phyloP scores from a whole-genome alignment of 768 basidiomycete species.

The Kwoniella sp. region DNA sequence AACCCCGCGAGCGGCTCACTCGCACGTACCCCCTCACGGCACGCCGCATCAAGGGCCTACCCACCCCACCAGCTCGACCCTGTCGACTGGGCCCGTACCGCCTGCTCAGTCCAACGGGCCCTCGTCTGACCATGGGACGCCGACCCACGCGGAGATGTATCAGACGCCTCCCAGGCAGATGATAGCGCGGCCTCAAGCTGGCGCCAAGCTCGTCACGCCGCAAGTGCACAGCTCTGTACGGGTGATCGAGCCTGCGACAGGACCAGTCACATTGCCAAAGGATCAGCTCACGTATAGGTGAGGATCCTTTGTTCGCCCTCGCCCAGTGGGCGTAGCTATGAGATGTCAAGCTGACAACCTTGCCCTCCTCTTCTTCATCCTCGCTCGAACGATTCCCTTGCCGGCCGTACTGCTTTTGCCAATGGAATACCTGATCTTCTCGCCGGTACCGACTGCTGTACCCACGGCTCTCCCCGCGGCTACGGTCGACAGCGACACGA shows the following conservation, averaged over 20 bases:
- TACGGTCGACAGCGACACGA: no score
- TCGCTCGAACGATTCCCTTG: no score
- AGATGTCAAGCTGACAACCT: no score
- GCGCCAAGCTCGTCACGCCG: no score
- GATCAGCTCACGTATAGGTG: no score
- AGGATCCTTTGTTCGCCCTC: no score
- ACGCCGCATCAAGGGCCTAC: not conserved
- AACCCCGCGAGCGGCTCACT: not conserved
- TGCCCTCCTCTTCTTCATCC: not conserved
- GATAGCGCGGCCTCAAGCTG: no score
- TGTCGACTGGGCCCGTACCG: slow-evolving; percentile 9
- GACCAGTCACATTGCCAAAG: no score
- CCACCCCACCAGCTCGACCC: slow-evolving; percentile 5
- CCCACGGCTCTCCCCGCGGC: no score
- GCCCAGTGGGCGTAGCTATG: no score
- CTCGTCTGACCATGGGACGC: not conserved
- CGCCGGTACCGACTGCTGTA: slow-evolving; percentile 14
- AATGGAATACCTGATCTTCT: slow-evolving; percentile 24
- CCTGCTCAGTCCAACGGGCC: not conserved
- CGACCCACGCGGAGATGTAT: not conserved
- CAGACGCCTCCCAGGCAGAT: not conserved
- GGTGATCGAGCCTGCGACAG: no score
- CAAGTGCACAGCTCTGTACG: no score
- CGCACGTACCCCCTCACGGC: not conserved
- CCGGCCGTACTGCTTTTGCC: not conserved